Evolutionary conservation across 2,329 filamentous ascomycete species (phyloP), one percentile per base, ranked within the genome.

Genomic region (Falciphora oryzae): DNA sequence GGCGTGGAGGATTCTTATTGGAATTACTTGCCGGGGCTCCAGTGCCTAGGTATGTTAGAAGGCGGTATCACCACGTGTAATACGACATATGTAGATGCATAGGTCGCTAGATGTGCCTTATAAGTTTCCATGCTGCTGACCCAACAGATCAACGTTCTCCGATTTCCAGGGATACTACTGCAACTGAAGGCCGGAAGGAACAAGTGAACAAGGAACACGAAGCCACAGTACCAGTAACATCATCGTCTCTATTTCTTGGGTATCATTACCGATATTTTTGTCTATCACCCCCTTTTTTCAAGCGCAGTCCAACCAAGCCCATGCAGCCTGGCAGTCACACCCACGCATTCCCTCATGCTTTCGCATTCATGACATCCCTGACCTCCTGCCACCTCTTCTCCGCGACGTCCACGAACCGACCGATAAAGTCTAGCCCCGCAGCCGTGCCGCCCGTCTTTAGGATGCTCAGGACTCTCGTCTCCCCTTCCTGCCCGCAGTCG

Each of bases 361-460:
- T 53, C 3, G 22, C 8, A 53, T 53, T 59, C 75, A 74, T 73
- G 56, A 73, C 81, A 75, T 73, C 83, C 44, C 66, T 72, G 44
- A 85, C 83, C 69, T 89, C 83, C 59, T 80, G 78, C 83, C 91
- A 94, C 70, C 90, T 84, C 66, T 81, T 79, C 68, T 84, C 81
- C 1, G 89, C 88, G 63, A 86, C 74, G 32, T 78, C 77, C 10
- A 89, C 81, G 68, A 92, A 79, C 57, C 81, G 78, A 68, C 77
- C 83, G 73, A 93, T 80, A 65, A 88, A 78, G 65, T 86, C 82
- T 29, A 81, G 84, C 10, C 88, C 89, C 53, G 95, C 79, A 10
- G 87, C 80, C 13, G 85, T 85, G 8, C 94, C 95, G 14, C 95
- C 95, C 68, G 83, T 86, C 81, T 97, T 98, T 71, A 95, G 92